Evolutionary conservation across 345 rosid genomes (phyloP), one percentile per base, ranked within the genome.

Genomic region (Luvunga scandens): DNA sequence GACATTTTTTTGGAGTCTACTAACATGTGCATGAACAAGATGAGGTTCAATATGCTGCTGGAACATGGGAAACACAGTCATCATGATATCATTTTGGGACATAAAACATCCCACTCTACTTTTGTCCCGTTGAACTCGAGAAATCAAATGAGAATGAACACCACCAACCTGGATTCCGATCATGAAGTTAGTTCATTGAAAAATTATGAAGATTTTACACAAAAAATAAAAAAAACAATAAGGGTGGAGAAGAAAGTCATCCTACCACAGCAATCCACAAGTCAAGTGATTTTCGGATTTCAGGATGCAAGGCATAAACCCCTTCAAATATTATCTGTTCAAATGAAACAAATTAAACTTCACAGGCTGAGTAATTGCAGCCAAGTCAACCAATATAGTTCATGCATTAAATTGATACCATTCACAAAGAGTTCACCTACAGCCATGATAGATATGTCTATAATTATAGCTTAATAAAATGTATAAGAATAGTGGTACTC

Each of bases 201-300:
- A 67, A 61, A 27, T 39, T 55, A 68, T 22, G 66, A 63, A 63
- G 34, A 69, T 34, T 25, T 71, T 27, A 81, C 38, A 45, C 65
- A 85, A 65, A 75, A 68, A 64, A 76, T 78, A 55, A 61, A 68
- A 64, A 76, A 80, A 55, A 61, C 77, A 22, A 42, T 2, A 53
- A 73, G 70, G 45, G 50, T 55, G 67, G 53, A 70, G 77, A 73
- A 75, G 83, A 80, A 79, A 68, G 71, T 68, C 70, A 79, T 75
- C 98, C 86, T 91, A 97, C 99, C 84, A 97, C 98, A 88, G 98
- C 98, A 86, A 97, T 90, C 98, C 98, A 94, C 81, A 97, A 84
- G 85, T 97, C 98, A 73, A 97, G 86, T 63, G 97, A 92, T 83
- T 85, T 86, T 77, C 98, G 85, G 80, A 94, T 97, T 84, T 91